Percentiles rank a stretch among this genome's conserved stretches.
Conservation (phyloP, 805 yeast genomes). For the Candida quercuum region DNA sequence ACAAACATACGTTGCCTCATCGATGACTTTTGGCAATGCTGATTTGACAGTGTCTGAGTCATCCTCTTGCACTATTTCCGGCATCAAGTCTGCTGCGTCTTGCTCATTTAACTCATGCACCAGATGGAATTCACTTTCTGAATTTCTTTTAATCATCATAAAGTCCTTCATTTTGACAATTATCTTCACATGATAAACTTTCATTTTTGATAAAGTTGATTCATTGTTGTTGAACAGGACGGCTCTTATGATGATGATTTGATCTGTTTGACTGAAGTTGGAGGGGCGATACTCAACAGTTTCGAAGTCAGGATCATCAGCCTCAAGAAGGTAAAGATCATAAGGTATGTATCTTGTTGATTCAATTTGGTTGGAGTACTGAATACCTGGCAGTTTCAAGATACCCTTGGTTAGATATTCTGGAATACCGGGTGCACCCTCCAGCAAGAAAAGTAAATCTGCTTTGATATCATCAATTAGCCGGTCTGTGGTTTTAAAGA, state of each 20-base stretch:
- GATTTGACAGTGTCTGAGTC: slow-evolving; percentile 11
- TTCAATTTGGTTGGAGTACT: slow-evolving; percentile 25
- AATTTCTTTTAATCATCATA: slow-evolving; percentile 8
- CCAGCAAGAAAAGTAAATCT: slow-evolving; percentile 30
- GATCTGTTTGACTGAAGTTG: slow-evolving; percentile 11
- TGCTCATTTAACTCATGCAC: slow-evolving; percentile 19
- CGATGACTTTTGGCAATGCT: slow-evolving; percentile 33
- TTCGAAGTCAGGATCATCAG: slow-evolving; percentile 22
- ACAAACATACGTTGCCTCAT: slow-evolving; percentile 43
- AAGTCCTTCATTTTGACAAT: slow-evolving; percentile 27
- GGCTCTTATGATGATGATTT: slow-evolving; percentile 24
- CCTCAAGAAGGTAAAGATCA: slow-evolving; percentile 23
- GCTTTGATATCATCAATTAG: slow-evolving; percentile 58
- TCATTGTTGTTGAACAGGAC: slow-evolving; percentile 23
- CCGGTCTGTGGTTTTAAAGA: slow-evolving; percentile 62
- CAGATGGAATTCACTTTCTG: slow-evolving; percentile 28
- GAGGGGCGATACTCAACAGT: slow-evolving; percentile 15
- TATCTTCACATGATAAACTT: slow-evolving; percentile 30
- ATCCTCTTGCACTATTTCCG: slow-evolving; percentile 1
- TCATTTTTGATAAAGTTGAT: slow-evolving; percentile 16
- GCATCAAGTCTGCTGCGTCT: slow-evolving; percentile 28
- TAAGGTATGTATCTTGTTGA: slow-evolving; percentile 15
- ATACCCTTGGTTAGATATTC: slow-evolving; percentile 21
- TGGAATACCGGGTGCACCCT: slow-evolving; percentile 5
- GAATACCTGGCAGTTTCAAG: slow-evolving; percentile 22